A percentile compares a stretch with the other conserved stretches of the same genome.
These are phyloP conservation scores for Fraxinus ornus DNA, from an alignment of 305 asterid genomes.

Conservation along the genomic window DNA sequence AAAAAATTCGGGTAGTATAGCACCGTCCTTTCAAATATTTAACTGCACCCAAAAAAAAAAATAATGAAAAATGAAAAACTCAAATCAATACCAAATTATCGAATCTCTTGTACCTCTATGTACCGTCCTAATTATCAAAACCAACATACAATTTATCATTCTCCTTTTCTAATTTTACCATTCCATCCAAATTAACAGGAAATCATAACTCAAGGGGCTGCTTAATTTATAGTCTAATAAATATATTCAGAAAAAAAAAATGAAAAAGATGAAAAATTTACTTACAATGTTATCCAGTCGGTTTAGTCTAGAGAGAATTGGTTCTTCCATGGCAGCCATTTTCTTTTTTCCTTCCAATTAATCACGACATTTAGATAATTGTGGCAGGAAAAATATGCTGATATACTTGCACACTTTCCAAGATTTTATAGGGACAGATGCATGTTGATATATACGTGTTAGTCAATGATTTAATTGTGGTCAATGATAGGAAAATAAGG, in stretches of 20 bases:
- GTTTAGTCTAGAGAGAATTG: conserved; percentile 10
- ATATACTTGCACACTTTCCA: not conserved
- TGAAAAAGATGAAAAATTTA: not conserved
- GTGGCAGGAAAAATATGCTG: not conserved
- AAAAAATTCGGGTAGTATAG: too few species aligned
- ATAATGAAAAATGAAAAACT: too few species aligned
- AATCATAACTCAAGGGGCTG: not conserved
- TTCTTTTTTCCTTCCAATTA: not conserved
- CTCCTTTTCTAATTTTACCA: too few species aligned
- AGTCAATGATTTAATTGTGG: not conserved
- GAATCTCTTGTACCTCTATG: not conserved
- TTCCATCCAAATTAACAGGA: not conserved
- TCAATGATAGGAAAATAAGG: not conserved
- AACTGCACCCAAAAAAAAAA: too few species aligned
- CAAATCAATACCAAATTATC: not conserved
- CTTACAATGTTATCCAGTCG: conserved; percentile 16
- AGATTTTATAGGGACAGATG: not conserved
- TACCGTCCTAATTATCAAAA: too few species aligned
- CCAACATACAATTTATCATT: not conserved
- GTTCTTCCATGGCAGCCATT: conserved; percentile 7
- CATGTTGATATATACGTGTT: not conserved
- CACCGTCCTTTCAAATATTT: too few species aligned
- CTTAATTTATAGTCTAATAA: not conserved
- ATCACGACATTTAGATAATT: not conserved
- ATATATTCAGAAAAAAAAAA: not conserved